Evolutionary conservation across 352 stramenopile species (phyloP).

Genomic region (Phytophthora syringae): DNA sequence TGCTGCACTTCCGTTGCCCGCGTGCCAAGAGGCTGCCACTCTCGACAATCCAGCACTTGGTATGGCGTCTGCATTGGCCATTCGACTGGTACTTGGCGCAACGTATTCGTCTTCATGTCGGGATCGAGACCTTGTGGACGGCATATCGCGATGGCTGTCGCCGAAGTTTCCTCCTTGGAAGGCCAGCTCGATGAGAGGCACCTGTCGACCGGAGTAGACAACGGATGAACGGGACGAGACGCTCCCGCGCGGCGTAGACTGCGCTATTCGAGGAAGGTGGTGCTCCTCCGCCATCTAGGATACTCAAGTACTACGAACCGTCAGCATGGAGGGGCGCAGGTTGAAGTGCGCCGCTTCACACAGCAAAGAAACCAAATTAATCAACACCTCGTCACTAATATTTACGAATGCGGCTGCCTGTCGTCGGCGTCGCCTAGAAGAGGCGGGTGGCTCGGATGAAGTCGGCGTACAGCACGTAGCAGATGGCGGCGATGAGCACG

Average conservation of each 20-base stretch:
- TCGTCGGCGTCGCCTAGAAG: constrained; percentile 14
- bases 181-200: constrained; percentile 42
- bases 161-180: constrained; percentile 30
- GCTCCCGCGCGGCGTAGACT: constrained; percentile 24
- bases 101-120: constrained; percentile 34
- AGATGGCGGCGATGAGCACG: constrained; percentile 70
- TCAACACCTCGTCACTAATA: background rate
- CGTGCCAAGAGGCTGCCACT: constrained; percentile 39
- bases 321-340: constrained; percentile 20
- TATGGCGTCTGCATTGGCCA: constrained; percentile 16
- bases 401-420: background rate
- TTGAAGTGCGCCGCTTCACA: constrained; percentile 3
- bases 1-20: constrained; percentile 34
- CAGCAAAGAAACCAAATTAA: background rate
- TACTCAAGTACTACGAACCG: constrained; percentile 6
- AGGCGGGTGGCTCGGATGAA: constrained; percentile 57
- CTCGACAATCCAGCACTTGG: constrained; percentile 24
- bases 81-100: constrained; percentile 27
- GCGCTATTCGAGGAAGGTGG: constrained; percentile 28
- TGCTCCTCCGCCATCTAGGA: constrained; percentile 33
- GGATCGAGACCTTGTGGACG: too few relatives aligned
- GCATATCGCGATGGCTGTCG: constrained; percentile 9
- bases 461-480: constrained; percentile 78
- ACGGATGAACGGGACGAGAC: constrained; percentile 26
- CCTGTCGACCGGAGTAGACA: constrained; percentile 32